Evolutionary conservation across 2,329 filamentous ascomycete species (phyloP).

Genomic region (Alternaria arborescens): DNA sequence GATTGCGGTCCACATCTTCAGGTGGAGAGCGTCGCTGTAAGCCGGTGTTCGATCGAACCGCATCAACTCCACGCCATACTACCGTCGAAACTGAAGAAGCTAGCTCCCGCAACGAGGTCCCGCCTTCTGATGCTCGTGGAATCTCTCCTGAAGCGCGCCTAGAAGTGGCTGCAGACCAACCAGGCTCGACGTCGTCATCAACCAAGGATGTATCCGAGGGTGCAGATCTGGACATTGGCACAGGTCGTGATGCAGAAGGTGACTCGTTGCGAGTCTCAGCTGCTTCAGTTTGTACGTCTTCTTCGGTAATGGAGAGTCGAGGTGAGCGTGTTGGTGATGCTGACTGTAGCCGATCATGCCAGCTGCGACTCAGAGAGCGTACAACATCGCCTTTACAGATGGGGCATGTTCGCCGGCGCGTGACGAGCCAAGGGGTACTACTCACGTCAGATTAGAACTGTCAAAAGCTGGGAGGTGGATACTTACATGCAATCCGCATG

Average conservation of each 20-base stretch:
- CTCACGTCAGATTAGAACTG: slow-evolving; percentile 27
- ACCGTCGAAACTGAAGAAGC: slow-evolving; percentile 46
- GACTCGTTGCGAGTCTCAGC: slow-evolving; percentile 57
- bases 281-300: slow-evolving; percentile 56
- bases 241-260: slow-evolving; percentile 60
- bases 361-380: slow-evolving; percentile 50
- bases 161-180: slow-evolving; percentile 52
- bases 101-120: slow-evolving; percentile 41
- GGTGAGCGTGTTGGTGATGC: slow-evolving; percentile 31
- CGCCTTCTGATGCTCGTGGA: slow-evolving; percentile 23
- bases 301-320: slow-evolving; percentile 45
- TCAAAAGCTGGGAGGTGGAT: not conserved
- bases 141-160: slow-evolving; percentile 45
- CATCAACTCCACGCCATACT: slow-evolving; percentile 49
- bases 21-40: slow-evolving; percentile 40
- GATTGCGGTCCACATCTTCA: slow-evolving; percentile 47
- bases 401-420: slow-evolving; percentile 92
- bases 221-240: slow-evolving; percentile 45
- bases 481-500: slow-evolving; percentile 98
- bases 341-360: slow-evolving; percentile 38
- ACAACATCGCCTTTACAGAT: slow-evolving; percentile 99
- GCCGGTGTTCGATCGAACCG: slow-evolving; percentile 40
- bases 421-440: slow-evolving; percentile 96
- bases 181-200: slow-evolving; percentile 45
- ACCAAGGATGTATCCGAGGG: slow-evolving; percentile 12